A percentile compares a stretch with the other conserved stretches of the same genome.
Conservation (phyloP, 2,329 filamentous ascomycete species). For the Trichoderma atrobrunneum region DNA sequence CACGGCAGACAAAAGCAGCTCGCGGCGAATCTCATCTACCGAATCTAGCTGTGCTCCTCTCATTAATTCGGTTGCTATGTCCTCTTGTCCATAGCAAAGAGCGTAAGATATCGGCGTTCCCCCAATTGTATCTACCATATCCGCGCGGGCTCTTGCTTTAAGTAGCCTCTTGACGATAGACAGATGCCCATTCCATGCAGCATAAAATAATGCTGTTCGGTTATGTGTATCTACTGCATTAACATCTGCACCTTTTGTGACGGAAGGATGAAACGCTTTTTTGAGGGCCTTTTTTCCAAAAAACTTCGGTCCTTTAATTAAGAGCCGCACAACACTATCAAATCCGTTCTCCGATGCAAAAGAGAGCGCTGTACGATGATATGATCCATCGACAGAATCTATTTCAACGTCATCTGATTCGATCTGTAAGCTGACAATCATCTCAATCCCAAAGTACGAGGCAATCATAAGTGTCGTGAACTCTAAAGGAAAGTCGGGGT, state of each 20-base stretch:
- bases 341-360: background rate
- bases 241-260: background rate
- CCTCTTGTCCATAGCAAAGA: background rate
- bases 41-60: background rate
- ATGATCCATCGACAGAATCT: background rate
- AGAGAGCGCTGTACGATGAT: background rate
- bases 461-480: background rate
- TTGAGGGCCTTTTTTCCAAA: background rate
- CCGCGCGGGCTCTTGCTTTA: background rate
- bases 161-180: background rate
- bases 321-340: background rate
- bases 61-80: background rate
- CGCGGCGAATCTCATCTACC: background rate
- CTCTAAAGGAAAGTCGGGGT: background rate
- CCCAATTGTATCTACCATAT: background rate
- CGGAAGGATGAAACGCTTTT: background rate
- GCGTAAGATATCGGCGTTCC: background rate
- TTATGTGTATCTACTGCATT: background rate
- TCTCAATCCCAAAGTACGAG: background rate
- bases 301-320: background rate
- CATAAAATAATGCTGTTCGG: background rate
- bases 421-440: background rate
- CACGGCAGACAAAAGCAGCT: background rate
- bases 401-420: background rate
- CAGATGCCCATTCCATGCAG: background rate